Evolutionary conservation across 352 stramenopile species (phyloP).

Genomic region (Thalassiosira mediterranea): DNA sequence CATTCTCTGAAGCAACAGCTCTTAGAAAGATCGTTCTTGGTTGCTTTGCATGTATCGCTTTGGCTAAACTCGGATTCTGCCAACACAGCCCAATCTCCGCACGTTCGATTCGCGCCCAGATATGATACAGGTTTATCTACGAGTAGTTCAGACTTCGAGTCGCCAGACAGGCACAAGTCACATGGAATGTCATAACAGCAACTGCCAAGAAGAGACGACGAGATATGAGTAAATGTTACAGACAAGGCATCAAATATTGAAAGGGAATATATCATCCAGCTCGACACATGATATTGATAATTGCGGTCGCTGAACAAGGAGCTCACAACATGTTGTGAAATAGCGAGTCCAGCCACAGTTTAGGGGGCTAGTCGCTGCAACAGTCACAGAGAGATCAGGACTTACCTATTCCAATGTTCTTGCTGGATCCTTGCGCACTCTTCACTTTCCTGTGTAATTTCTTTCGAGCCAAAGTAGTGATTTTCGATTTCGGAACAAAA

Average conservation of each 20-base stretch:
- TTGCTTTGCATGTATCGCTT: conserved; percentile 49
- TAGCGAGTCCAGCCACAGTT: too few species aligned
- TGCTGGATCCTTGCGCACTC: conserved; percentile 52
- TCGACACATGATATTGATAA: too few species aligned
- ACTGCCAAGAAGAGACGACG: too few species aligned
- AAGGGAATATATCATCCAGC: too few species aligned
- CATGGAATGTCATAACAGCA: conserved; percentile 66
- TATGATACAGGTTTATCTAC: conserved; percentile 38
- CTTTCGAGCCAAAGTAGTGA: conserved; percentile 48
- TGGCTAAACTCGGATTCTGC: conserved; percentile 53
- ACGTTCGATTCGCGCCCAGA: conserved; percentile 46
- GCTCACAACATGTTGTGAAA: too few species aligned
- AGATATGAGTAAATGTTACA: too few species aligned
- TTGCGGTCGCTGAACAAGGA: too few species aligned
- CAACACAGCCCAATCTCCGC: conserved; percentile 51
- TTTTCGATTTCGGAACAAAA: conserved; percentile 60
- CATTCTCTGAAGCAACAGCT: conserved; percentile 61
- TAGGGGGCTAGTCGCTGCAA: too few species aligned
- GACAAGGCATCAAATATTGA: too few species aligned
- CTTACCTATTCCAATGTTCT: conserved; percentile 44
- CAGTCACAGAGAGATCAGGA: too few species aligned
- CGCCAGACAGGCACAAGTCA: conserved; percentile 36
- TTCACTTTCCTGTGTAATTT: conserved; percentile 58
- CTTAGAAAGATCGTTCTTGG: conserved; percentile 49
- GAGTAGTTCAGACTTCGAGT: conserved; percentile 52